Evolutionary conservation across 164 flowering plant species (phyloP).

Genomic region (grape (Vitis vinifera)): ASM3070453v1 NC_081811.1:23399501-23400000

Average conservation of each 20-base stretch:
- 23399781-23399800: background rate
- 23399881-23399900: conserved; percentile 97
- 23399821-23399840: background rate
- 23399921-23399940: conserved; percentile 93
- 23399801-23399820: background rate
- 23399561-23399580: too few species aligned
- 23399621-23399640: too few species aligned
- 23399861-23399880: conserved; percentile 39
- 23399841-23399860: background rate
- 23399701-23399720: too few species aligned
- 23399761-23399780: background rate
- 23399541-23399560: too few species aligned
- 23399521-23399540: background rate
- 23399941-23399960: conserved; percentile 90
- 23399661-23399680: too few species aligned
- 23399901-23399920: conserved; percentile 90
- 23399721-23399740: background rate
- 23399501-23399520: background rate
- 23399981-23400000: background rate
- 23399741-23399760: background rate
- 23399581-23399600: too few species aligned
- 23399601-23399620: too few species aligned
- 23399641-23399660: too few species aligned
- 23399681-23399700: too few species aligned
- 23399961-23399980: conserved; percentile 70